Evolutionary conservation across 2,329 filamentous ascomycete species (phyloP), one percentile per base, ranked within the genome.

Genomic region (Pseudocercospora musae): DNA sequence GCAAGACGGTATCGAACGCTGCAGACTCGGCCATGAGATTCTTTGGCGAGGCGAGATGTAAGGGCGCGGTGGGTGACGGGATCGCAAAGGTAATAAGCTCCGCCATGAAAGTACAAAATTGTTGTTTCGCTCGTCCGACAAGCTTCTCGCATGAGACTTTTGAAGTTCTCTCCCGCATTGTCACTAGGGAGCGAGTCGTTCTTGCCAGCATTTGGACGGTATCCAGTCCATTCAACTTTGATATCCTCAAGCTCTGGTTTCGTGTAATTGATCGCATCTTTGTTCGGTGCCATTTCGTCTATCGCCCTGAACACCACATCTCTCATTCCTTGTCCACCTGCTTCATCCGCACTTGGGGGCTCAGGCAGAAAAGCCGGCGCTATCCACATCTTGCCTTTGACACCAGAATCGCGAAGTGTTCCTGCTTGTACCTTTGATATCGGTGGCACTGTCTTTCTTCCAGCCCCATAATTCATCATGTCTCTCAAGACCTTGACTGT

Each of bases 351-450:
- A 0, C 84, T 79, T 8, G 55, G 64, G 0, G 88, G 89, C 2
- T 78, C 78, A 0, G 86, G 84, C 15, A 91, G 78, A 0, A 83
- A 84, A 46, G 90, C 87, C 59, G 86, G 89, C 70, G 87, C 88
- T 23, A 96, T 82, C 93, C 93, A 97, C 67, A 95, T 86, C 49
- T 84, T 85, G 3, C 92, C 92, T 73, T 91, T 92, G 72, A 96
- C 80, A 0, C 85, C 87, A 0, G 84, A 84, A 58, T 90, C 89
- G 61, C 81, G 85, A 49, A 84, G 77, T 0, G 85, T 84, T n/a
- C 85, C 69, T 46, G 77, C 79, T 76, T 97, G 94, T 6, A 84
- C 77, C 63, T 86, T 82, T 0, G 83, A 79, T 23, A 96, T 77
- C 25, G 85, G 80, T 10, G 69, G 73, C 0, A 81, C 80, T 15